Evolutionary conservation across 352 stramenopile genomes (phyloP), one percentile per base, ranked within the genome.

Genomic region (Phytophthora pinifolia): DNA sequence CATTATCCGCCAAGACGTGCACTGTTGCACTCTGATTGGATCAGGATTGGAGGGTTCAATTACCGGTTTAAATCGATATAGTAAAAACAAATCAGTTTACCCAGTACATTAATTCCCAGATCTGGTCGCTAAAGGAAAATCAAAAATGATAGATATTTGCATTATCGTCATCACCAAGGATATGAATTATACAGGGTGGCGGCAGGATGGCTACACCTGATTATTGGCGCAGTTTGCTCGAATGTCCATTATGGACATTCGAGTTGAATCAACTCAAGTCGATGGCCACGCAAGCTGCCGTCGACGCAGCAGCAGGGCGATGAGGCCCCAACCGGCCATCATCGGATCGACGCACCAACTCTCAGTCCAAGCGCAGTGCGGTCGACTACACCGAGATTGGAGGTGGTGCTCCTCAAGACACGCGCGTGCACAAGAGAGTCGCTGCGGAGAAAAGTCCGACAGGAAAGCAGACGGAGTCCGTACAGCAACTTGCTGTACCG

Each of bases 401-500:
- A 30, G 33, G 20, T 9, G 25, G 25, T 32, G 34, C 39, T 46
- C 20, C n/a, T 25, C 20, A n/a, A n/a, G n/a, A n/a, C n/a, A n/a
- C n/a, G n/a, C n/a, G n/a, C n/a, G n/a, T 25, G 3, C 20, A 25
- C 20, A 25, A 4, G 15, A 34, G 33, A 43, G 38, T 50, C 32
- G 42, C 15, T 58, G 47, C 22, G 39, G 53, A 44, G 42, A 49
- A 49, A 46, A 52, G 46, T 35, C 33, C 41, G 47, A n/a, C n/a
- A n/a, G n/a, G n/a, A n/a, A n/a, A n/a, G n/a, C n/a, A n/a, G n/a
- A n/a, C n/a, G n/a, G n/a, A n/a, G n/a, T n/a, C n/a, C n/a, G n/a
- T n/a, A n/a, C n/a, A n/a, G n/a, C n/a, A n/a, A n/a, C n/a, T n/a
- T n/a, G n/a, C n/a, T n/a, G n/a, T n/a, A n/a, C n/a, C n/a, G n/a